These are phyloP conservation scores for Nelumbo lutea DNA, from an alignment of 164 flowering plant genomes.

Conservation along the genomic window DNA sequence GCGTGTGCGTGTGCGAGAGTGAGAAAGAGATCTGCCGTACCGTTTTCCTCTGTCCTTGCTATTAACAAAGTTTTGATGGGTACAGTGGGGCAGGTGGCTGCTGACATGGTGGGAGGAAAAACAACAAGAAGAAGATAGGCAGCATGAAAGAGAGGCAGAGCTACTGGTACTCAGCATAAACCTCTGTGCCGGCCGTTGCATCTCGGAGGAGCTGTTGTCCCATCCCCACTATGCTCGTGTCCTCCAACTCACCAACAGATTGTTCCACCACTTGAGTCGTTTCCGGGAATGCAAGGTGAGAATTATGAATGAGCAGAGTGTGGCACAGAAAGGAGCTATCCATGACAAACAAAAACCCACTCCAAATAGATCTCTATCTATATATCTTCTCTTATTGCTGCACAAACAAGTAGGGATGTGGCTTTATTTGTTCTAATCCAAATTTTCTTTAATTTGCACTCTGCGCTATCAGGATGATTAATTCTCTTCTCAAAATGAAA, in stretches of 20 bases:
- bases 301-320: no score
- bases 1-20: no score
- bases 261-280: slow-evolving; percentile 29
- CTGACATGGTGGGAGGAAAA: slow-evolving; percentile 14
- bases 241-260: slow-evolving; percentile 19
- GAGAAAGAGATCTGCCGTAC: neutral
- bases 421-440: no score
- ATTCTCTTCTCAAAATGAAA: no score
- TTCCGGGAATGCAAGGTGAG: slow-evolving; percentile 18
- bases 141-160: slow-evolving; percentile 23
- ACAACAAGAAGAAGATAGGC: slow-evolving; percentile 17
- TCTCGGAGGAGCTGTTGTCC: slow-evolving; percentile 14
- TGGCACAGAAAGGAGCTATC: no score
- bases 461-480: no score
- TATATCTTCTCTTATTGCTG: no score
- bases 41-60: neutral
- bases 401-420: no score
- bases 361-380: no score
- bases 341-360: no score
- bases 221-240: slow-evolving; percentile 26
- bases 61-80: neutral
- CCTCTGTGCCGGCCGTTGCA: slow-evolving; percentile 20
- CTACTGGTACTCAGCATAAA: slow-evolving; percentile 29
- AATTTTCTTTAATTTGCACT: no score
- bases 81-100: slow-evolving; percentile 71